Conservation (phyloP, 106 monocot genomes). For the Dactylorhiza incarnata region DNA sequence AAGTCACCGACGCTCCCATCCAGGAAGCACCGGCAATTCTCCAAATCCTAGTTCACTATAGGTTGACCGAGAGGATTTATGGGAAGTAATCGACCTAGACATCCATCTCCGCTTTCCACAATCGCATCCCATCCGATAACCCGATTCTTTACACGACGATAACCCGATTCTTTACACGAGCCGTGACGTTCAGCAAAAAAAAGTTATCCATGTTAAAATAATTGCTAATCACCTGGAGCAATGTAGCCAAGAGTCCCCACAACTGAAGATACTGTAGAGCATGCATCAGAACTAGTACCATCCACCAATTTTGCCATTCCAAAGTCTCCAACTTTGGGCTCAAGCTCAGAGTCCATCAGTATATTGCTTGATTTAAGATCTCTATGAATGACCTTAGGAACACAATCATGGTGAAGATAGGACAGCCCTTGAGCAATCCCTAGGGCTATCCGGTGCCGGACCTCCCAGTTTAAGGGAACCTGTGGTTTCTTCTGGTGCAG, state of each 20-base stretch:
- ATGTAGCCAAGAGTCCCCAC: slow-evolving; percentile 87
- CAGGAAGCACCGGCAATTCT: no score
- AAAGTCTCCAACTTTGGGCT: slow-evolving; percentile 72
- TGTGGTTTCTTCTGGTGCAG: slow-evolving; percentile 40
- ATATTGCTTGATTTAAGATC: slow-evolving; percentile 81
- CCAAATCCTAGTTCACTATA: no score
- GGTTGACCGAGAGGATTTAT: no score
- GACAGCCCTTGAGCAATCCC: slow-evolving; percentile 64
- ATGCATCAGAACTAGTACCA: slow-evolving; percentile 6
- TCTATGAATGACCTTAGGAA: slow-evolving; percentile 66
- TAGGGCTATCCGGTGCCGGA: slow-evolving; percentile 45
- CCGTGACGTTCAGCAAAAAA: no score
- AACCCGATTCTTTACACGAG: no score
- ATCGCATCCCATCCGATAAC: no score
- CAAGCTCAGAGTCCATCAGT: slow-evolving; percentile 59
- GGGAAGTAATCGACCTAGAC: no score
- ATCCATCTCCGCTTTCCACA: no score
- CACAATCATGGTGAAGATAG: slow-evolving; percentile 84
- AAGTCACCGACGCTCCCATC: no score
- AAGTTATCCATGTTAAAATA: background rate
- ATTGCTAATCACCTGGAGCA: slow-evolving; percentile 48
- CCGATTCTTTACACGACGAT: no score
- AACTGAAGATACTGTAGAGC: slow-evolving; percentile 37
- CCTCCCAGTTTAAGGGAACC: slow-evolving; percentile 45
- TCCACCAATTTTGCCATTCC: slow-evolving; percentile 47